Conservation (phyloP, 257 asterid species). For the Salvia rosmarinus region DNA sequence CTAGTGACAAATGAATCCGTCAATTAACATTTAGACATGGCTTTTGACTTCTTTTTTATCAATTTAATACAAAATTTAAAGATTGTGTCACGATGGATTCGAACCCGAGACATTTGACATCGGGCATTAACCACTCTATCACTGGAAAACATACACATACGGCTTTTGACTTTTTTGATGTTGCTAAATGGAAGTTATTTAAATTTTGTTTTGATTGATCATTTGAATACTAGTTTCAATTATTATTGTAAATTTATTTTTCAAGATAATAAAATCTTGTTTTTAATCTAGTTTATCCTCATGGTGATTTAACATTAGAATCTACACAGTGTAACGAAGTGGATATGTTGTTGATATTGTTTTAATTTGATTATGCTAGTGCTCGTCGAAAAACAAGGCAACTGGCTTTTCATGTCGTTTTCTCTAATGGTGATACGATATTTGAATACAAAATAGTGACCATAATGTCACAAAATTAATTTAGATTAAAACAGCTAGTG, state of each 20-base stretch:
- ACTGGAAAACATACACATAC: too few relatives aligned
- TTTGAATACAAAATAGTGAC: not conserved
- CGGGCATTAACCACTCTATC: too few relatives aligned
- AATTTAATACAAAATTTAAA: too few relatives aligned
- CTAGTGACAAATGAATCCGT: not conserved
- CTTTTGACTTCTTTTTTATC: too few relatives aligned
- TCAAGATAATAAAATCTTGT: not conserved
- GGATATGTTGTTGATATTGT: not conserved
- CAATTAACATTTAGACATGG: not conserved
- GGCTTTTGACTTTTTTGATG: too few relatives aligned
- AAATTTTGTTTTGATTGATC: not conserved
- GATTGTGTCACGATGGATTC: too few relatives aligned
- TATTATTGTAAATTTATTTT: not conserved
- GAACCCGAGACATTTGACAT: too few relatives aligned
- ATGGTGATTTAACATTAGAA: not conserved
- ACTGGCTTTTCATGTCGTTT: not conserved
- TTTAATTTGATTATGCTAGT: not conserved
- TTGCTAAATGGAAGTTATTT: too few relatives aligned
- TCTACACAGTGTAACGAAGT: not conserved
- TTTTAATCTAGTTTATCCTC: not conserved
- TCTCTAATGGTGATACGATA: not conserved
- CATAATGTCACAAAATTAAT: too few relatives aligned
- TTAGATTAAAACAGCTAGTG: too few relatives aligned
- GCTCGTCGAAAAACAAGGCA: not conserved
- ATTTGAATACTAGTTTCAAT: not conserved